phyloP scores from a whole-genome alignment of 2,329 filamentous ascomycete species.

The Aspergillus viridinutans region DNA sequence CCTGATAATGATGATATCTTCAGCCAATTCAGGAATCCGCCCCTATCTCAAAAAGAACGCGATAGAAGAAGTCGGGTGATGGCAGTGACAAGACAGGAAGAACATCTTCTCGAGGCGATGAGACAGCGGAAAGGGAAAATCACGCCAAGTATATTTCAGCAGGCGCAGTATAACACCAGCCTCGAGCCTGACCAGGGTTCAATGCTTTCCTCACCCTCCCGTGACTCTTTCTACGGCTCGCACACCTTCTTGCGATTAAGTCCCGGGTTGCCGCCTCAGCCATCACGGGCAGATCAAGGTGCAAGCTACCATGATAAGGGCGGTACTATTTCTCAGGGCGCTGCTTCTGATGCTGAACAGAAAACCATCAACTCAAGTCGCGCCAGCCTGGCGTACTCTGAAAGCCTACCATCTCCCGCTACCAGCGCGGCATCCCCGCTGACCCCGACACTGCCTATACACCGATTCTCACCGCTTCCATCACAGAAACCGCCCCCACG shows the following conservation, averaged over 20 bases:
- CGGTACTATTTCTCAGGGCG: conserved; percentile 23
- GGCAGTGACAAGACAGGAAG: conserved; percentile 52
- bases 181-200: conserved; percentile 26
- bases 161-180: conserved; percentile 7
- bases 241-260: conserved; percentile 40
- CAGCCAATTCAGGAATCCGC: conserved; percentile 14
- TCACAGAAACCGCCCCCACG: conserved; percentile 30
- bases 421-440: conserved; percentile 36
- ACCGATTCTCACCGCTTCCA: conserved; percentile 36
- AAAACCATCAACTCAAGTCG: conserved; percentile 28
- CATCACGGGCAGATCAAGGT: conserved; percentile 23
- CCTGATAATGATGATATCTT: conserved; percentile 24
- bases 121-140: conserved; percentile 46
- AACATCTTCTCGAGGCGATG: conserved; percentile 49
- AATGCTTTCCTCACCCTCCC: conserved; percentile 26
- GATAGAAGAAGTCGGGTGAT: conserved; percentile 46
- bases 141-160: conserved; percentile 38
- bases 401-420: conserved; percentile 35
- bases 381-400: conserved; percentile 34
- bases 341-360: conserved; percentile 33
- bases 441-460: conserved; percentile 37
- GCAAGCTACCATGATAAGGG: conserved; percentile 25
- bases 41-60: conserved; percentile 22
- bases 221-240: conserved; percentile 32
- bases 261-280: conserved; percentile 25